These are phyloP conservation scores for Salicornia ramosissima DNA, from an alignment of 148 eudicot genomes.

Conservation along the genomic window DNA sequence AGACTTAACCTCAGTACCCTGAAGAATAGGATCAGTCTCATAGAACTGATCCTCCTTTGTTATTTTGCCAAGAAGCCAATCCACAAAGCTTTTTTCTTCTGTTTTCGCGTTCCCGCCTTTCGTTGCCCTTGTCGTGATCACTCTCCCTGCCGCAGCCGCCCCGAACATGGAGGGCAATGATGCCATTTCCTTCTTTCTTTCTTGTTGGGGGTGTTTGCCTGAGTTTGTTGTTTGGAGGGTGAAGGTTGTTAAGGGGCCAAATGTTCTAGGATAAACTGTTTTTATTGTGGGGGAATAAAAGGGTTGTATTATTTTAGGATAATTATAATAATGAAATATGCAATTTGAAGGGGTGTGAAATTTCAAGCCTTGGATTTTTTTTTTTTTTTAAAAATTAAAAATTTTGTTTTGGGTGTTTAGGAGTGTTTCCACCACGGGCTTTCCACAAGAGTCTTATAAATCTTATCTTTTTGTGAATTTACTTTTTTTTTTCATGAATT, in stretches of 20 bases:
- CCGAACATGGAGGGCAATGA: slow-evolving; percentile 21
- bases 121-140: slow-evolving; percentile 25
- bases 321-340: slow-evolving; percentile 5
- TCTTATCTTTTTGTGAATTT: not conserved
- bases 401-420: no score
- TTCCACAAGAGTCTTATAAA: slow-evolving; percentile 25
- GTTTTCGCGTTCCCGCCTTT: slow-evolving; percentile 20
- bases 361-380: slow-evolving; percentile 9
- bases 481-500: not conserved
- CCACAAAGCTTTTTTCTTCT: slow-evolving; percentile 32
- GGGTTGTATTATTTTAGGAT: slow-evolving; percentile 13
- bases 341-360: slow-evolving; percentile 17
- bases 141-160: slow-evolving; percentile 19
- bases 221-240: not conserved
- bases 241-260: not conserved
- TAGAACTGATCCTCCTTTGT: slow-evolving; percentile 32
- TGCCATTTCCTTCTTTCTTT: slow-evolving; percentile 23
- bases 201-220: not conserved
- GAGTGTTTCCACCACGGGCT: slow-evolving; percentile 33
- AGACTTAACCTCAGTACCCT: slow-evolving; percentile 26
- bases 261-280: not conserved
- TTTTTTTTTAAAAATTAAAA: no score
- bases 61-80: slow-evolving; percentile 27
- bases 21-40: slow-evolving; percentile 33
- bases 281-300: not conserved